These are phyloP conservation scores for Lentithecium fluviatile DNA, from an alignment of 495 filamentous ascomycete genomes.

Conservation along the genomic window DNA sequence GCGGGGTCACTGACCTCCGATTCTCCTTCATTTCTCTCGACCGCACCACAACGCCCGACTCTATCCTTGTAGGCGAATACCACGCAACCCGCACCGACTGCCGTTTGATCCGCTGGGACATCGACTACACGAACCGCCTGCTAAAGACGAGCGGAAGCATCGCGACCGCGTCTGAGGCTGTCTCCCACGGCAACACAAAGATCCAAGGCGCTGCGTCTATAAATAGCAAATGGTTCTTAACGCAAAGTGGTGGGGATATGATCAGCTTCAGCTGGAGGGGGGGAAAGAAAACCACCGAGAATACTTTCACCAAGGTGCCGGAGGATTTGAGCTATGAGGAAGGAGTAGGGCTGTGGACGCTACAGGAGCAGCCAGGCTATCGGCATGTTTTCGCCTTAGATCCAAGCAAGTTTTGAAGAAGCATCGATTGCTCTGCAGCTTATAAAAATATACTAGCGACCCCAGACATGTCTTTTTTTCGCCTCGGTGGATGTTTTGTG, in stretches of 20 bases:
- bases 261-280: constrained; percentile 23
- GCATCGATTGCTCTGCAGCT: not conserved
- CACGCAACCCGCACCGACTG: constrained; percentile 20
- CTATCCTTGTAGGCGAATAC: constrained; percentile 33
- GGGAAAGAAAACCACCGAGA: not conserved
- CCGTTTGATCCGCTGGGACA: constrained; percentile 26
- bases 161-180: constrained; percentile 26
- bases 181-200: constrained; percentile 20
- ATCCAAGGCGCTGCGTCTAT: constrained; percentile 29
- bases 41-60: constrained; percentile 33
- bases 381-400: constrained; percentile 25
- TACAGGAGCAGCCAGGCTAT: constrained; percentile 22
- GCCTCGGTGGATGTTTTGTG: not conserved
- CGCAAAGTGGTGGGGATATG: constrained; percentile 26
- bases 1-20: constrained; percentile 15
- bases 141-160: constrained; percentile 12
- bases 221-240: constrained; percentile 32
- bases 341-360: constrained; percentile 24
- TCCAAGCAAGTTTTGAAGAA: constrained; percentile 17
- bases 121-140: constrained; percentile 33
- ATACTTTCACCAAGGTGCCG: constrained; percentile 16
- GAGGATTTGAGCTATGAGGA: constrained; percentile 37
- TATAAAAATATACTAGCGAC: no score
- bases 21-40: constrained; percentile 35
- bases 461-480: not conserved